Base-by-base conservation (phyloP, 202 grass and related monocot species). In the Zoysia matrella region DNA sequence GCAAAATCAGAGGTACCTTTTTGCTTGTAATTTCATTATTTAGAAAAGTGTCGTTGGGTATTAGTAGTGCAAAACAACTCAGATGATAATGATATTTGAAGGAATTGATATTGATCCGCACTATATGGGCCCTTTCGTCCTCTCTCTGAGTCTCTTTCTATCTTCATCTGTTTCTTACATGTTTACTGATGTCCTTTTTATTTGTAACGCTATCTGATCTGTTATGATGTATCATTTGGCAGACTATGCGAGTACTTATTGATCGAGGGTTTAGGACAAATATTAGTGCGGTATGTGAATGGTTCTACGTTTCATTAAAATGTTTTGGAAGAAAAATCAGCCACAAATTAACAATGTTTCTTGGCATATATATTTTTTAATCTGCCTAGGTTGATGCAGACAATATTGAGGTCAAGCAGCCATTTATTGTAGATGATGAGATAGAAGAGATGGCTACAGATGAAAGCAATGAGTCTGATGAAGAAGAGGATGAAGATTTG, bases 361-460 rank as follows among this genome's bases (percentile, higher is more conserved):
- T 77, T 57, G 8, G 73, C 3, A 18, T 62, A 62, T 3, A 12
- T 81, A 45, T 70, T 22, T 62, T 82, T 82, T 82, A 50, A 78
- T 82, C 78, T 39, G 11, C 56, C 18, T 69, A 98, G 95, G 89
- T 80, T 79, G 64, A 39, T 86, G 53, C 47, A 80, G 84, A 83
- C 76, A 64, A 58, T 79, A 54, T 80, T 57, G 77, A 85, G 65
- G 16, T 91, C 15, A 98, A 93, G 71, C 74, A 91, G 53, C 75
- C 95, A 13, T 98, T 95, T 65, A 95, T 93, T 83, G 84, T 70
- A 13, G 74, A 83, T 65, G 86, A 89, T 66, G 92, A 93, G 6
- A 80, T 93, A 62, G 88, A 88, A 44, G 95, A 90, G 73, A 87
- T 83, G 10, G 39, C 73, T 65, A 50, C 39, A 54, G 77, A 84